These are phyloP conservation scores for Datura wrightii DNA, from an alignment of 257 asterid species.

Conservation along the genomic window DNA sequence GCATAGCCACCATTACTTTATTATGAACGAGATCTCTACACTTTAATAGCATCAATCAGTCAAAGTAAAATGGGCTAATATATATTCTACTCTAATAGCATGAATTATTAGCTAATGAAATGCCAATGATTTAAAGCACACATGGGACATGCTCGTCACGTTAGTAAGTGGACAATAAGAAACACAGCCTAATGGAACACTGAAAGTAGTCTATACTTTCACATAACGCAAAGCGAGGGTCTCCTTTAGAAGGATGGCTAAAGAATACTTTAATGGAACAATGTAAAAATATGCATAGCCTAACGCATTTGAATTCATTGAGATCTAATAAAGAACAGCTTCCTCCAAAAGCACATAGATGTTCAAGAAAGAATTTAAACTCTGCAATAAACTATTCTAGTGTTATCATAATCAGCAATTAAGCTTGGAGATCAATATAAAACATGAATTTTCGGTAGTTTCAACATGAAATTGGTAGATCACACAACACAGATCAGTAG, in stretches of 20 bases:
- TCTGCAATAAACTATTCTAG: neutral
- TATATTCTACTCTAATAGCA: neutral
- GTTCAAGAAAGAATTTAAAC: neutral
- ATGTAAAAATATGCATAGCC: neutral
- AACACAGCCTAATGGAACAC: neutral
- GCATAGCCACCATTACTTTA: conserved; percentile 9
- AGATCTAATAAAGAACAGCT: neutral
- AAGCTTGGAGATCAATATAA: neutral
- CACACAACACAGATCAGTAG: neutral
- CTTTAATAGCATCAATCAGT: neutral
- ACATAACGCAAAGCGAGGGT: neutral
- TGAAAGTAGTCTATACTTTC: neutral
- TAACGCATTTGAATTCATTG: neutral
- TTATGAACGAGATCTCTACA: neutral
- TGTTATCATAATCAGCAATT: neutral
- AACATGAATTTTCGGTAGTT: neutral
- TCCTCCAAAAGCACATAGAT: neutral
- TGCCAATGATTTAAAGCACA: neutral
- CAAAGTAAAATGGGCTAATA: neutral
- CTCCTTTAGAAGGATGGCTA: neutral
- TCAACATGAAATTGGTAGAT: neutral
- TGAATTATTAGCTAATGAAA: neutral
- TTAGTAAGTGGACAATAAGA: neutral
- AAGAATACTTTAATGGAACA: neutral
- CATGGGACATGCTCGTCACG: neutral